Base-by-base conservation (phyloP, 805 yeast species). In the Ogataea saltuana region DNA sequence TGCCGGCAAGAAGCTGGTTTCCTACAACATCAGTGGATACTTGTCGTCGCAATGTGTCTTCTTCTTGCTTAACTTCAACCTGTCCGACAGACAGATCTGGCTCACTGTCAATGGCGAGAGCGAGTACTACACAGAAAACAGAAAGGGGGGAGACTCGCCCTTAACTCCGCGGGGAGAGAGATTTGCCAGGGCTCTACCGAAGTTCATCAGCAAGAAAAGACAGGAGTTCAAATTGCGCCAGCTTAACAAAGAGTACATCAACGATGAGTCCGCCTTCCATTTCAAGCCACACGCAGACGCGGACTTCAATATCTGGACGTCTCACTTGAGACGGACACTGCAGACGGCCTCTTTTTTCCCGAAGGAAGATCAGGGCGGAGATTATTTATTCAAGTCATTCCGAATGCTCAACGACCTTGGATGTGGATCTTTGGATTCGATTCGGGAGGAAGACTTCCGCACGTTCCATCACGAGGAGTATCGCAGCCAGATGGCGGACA, bases 21-120 rank as follows among this genome's bases (percentile, higher is more conserved):
- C 78, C 28, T 78, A 68, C 54, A 80, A 81, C 52, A 72, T 80
- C 22, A 75, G 74, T 53, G 83, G 83, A 0, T 77, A 75, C 51
- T 64, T 77, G 36, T 75, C 81, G 4, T 75, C 81, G 1, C 83
- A 77, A 49, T 74, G 81, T 15, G 75, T 77, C 18, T 77, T 77
- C 53, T 77, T 76, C 55, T 55, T 77, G 26, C 58, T 77, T 40
- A 73, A 73, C 52, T 65, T 65, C 51, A 65, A 65, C 42, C 48
- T 65, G 13, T 40, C 64, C 2, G 69, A 65, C 44, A 50, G 69
- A 32, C 70, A 65, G 44, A 65, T 65, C 12, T 65, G 68, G 68
- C 48, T 65, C 12, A 62, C 69, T 1, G 50, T 59, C 28, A 65
- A 54, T 44, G 70, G 70, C 21, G 69, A 65, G 46, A 55, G 59